Conservation (phyloP, 2,329 filamentous ascomycete genomes). For the Aspergillus aculeatinus region DNA sequence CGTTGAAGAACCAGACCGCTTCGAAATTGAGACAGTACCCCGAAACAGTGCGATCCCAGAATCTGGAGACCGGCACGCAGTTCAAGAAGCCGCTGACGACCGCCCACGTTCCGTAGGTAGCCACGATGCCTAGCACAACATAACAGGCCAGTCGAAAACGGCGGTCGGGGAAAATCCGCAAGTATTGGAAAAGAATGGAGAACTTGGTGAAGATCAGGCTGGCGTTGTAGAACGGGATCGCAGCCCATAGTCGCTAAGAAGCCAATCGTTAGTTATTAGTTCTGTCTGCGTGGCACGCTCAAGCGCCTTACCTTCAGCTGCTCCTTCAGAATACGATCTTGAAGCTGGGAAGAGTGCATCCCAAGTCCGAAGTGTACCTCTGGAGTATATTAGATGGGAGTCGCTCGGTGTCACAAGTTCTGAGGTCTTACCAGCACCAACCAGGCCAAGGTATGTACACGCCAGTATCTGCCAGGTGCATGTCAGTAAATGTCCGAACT, state of each 20-base stretch:
- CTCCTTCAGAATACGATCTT: slow-evolving; percentile 16
- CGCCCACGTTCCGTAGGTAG: slow-evolving; percentile 32
- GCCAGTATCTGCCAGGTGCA: slow-evolving; percentile 20
- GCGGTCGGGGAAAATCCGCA: slow-evolving; percentile 43
- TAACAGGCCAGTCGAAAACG: slow-evolving; percentile 36
- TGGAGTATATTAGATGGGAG: slow-evolving; percentile 13
- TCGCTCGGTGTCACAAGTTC: neutral
- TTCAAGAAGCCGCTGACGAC: slow-evolving; percentile 43
- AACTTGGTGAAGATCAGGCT: slow-evolving; percentile 42
- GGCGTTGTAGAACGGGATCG: slow-evolving; percentile 36
- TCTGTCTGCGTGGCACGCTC: neutral
- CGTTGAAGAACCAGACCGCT: slow-evolving; percentile 45
- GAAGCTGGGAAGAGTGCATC: slow-evolving; percentile 20
- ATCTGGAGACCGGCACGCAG: slow-evolving; percentile 42
- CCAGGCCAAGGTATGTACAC: slow-evolving; percentile 29
- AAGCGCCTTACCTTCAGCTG: slow-evolving; percentile 27
- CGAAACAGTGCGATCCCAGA: slow-evolving; percentile 38
- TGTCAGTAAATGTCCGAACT: neutral
- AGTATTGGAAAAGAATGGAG: slow-evolving; percentile 49
- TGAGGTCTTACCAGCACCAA: slow-evolving; percentile 27
- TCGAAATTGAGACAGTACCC: slow-evolving; percentile 43
- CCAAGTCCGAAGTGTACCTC: slow-evolving; percentile 31
- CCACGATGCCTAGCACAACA: slow-evolving; percentile 33
- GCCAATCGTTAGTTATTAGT: slow-evolving; percentile 1
- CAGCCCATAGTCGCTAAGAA: slow-evolving; percentile 29